phyloP scores from a whole-genome alignment of 2,329 filamentous ascomycete genomes.

The Aspergillus pseudoviridinutans region DNA sequence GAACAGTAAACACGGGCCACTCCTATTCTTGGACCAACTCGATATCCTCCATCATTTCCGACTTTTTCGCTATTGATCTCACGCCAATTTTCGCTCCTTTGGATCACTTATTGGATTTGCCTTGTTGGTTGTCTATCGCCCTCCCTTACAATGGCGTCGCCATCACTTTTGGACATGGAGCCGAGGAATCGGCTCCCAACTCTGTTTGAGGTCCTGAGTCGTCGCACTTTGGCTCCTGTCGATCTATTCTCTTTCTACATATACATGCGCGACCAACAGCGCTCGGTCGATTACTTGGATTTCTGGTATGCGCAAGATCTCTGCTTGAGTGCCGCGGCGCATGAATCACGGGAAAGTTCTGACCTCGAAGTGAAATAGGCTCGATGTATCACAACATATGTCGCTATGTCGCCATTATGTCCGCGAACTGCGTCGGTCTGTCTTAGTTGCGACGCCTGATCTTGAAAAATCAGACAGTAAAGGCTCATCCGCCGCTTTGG shows the following conservation, averaged over 20 bases:
- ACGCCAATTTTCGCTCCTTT: not conserved
- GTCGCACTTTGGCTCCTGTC: conserved; percentile 89
- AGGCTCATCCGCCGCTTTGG: conserved; percentile 76
- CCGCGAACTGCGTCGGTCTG: conserved; percentile 85
- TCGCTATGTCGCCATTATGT: conserved; percentile 95
- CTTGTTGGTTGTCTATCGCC: not conserved
- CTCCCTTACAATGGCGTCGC: conserved; percentile 25
- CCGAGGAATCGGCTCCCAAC: conserved; percentile 83
- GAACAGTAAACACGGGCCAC: not conserved
- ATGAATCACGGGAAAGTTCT: not conserved
- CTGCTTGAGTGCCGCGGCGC: not conserved
- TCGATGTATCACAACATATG: conserved; percentile 99
- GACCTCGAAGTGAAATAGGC: conserved; percentile 54
- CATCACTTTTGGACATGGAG: conserved; percentile 35
- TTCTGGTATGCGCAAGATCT: conserved; percentile 70
- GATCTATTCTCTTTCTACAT: conserved; percentile 99
- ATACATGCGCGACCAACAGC: conserved; percentile 98
- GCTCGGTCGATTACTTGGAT: conserved; percentile 95
- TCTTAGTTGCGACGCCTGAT: conserved; percentile 89
- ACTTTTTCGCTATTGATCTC: not conserved
- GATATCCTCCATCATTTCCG: not conserved
- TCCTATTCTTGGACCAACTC: conserved; percentile 1
- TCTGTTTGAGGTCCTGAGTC: conserved; percentile 90
- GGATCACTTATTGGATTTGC: not conserved
- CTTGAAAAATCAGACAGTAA: conserved; percentile 76